Percentiles rank a stretch among this genome's conserved stretches.
These are phyloP conservation scores for Fusarium concolor DNA, from an alignment of 2,329 filamentous ascomycete genomes.

Conservation along the genomic window DNA sequence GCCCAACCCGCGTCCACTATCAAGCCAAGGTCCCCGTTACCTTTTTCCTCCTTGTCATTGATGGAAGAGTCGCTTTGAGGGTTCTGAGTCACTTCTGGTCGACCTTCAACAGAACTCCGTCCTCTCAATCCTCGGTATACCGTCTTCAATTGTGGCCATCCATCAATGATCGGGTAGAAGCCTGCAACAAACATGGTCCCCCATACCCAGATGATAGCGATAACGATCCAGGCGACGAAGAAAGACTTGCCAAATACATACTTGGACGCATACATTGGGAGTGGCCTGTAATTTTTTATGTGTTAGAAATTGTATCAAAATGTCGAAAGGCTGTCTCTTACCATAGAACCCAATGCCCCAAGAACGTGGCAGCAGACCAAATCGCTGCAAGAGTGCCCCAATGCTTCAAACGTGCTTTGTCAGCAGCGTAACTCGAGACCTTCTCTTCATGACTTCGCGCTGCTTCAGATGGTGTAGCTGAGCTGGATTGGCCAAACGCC, in stretches of 20 bases:
- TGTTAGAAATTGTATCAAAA: accelerated
- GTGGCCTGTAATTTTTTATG: slow-evolving; percentile 50
- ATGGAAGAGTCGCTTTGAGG: slow-evolving; percentile 4
- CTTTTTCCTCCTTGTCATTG: not conserved
- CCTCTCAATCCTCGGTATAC: slow-evolving; percentile 1
- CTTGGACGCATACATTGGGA: slow-evolving; percentile 65
- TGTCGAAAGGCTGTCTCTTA: not conserved
- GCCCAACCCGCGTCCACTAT: not conserved
- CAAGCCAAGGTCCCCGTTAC: not conserved
- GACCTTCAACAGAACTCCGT: not conserved
- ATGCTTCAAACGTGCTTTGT: slow-evolving; percentile 55
- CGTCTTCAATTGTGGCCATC: slow-evolving; percentile 46
- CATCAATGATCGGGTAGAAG: slow-evolving; percentile 63
- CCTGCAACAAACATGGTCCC: slow-evolving; percentile 60
- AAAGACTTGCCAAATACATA: slow-evolving; percentile 63
- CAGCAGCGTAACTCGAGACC: slow-evolving; percentile 42
- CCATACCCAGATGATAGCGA: slow-evolving; percentile 66
- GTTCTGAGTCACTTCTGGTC: not conserved
- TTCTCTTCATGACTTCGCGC: slow-evolving; percentile 35
- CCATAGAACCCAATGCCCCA: slow-evolving; percentile 64
- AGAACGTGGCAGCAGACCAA: slow-evolving; percentile 61
- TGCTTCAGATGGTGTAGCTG: not conserved
- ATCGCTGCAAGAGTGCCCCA: slow-evolving; percentile 53
- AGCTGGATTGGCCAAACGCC: slow-evolving; percentile 49
- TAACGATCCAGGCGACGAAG: slow-evolving; percentile 62